A percentile compares a stretch with the other conserved stretches of the same genome.
phyloP scores from a whole-genome alignment of 495 filamentous ascomycete genomes.

The Durotheca rogersii region DNA sequence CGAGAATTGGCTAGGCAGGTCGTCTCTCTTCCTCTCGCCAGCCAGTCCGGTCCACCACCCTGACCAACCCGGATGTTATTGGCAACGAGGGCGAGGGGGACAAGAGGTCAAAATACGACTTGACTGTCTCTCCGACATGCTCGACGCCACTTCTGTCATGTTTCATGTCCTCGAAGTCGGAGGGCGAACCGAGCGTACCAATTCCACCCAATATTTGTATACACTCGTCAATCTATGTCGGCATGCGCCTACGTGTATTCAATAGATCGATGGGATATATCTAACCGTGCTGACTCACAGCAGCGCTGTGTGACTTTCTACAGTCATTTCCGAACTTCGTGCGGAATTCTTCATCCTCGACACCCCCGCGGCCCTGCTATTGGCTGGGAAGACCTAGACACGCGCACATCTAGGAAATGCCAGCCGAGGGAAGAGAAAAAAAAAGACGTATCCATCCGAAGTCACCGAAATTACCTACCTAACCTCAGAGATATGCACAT shows the following conservation, averaged over 20 bases:
- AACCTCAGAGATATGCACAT: no score
- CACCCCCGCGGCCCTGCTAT: not conserved
- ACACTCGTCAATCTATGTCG: no score
- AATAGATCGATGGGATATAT: no score
- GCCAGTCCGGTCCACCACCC: no score
- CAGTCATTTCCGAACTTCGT: not conserved
- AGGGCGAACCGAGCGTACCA: not conserved
- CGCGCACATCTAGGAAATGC: not conserved
- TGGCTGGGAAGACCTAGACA: not conserved
- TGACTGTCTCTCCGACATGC: not conserved
- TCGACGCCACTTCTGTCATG: not conserved
- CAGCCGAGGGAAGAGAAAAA: no score
- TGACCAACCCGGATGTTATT: no score
- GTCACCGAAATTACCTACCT: not conserved
- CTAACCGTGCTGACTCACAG: not conserved
- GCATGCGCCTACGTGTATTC: no score
- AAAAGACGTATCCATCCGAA: not conserved
- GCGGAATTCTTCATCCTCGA: not conserved
- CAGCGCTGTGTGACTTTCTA: not conserved
- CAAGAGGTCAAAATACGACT: not conserved
- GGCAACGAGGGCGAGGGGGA: no score
- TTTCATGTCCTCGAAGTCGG: constrained; percentile 2
- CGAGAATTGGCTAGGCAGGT: not conserved
- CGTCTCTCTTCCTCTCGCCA: constrained; percentile 4
- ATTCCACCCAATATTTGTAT: no score